Percentiles rank a stretch among this genome's conserved stretches.
phyloP scores from a whole-genome alignment of 768 basidiomycete species.

The Rhodotorula taiwanensis region DNA sequence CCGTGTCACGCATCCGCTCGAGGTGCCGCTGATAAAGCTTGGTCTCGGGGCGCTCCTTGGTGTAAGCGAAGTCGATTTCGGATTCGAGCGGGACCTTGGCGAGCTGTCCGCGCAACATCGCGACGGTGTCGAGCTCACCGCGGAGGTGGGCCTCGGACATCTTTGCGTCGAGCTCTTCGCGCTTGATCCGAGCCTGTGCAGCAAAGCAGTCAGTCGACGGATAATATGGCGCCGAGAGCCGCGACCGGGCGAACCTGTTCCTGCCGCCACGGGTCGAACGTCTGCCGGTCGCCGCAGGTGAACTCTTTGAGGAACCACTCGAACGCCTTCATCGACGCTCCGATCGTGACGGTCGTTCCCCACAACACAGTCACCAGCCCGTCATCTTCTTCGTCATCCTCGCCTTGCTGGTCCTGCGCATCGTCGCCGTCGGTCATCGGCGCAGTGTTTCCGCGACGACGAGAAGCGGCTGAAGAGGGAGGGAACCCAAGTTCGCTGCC shows the following conservation, averaged over 20 bases:
- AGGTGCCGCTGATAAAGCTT: slow-evolving; percentile 70
- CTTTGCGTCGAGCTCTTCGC: slow-evolving; percentile 39
- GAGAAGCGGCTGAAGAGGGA: slow-evolving; percentile 21
- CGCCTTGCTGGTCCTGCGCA: slow-evolving; percentile 22
- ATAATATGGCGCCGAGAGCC: no score
- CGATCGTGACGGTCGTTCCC: slow-evolving; percentile 92
- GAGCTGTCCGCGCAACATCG: slow-evolving; percentile 44
- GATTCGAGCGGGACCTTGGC: slow-evolving; percentile 19
- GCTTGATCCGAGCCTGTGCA: slow-evolving; percentile 60
- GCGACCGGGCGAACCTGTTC: slow-evolving; percentile 42
- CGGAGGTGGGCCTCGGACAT: slow-evolving; percentile 26
- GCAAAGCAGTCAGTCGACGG: no score
- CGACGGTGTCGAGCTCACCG: slow-evolving; percentile 40
- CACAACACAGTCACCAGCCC: slow-evolving; percentile 75
- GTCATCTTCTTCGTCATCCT: slow-evolving; percentile 42
- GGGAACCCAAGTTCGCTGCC: slow-evolving; percentile 30
- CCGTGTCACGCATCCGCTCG: slow-evolving; percentile 73
- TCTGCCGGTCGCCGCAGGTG: slow-evolving; percentile 62
- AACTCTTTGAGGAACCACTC: slow-evolving; percentile 82
- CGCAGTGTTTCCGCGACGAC: slow-evolving; percentile 1
- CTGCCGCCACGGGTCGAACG: slow-evolving; percentile 47
- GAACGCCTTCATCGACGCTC: slow-evolving; percentile 85
- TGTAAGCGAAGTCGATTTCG: slow-evolving; percentile 32
- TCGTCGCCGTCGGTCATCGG: slow-evolving; percentile 7
- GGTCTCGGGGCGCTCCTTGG: slow-evolving; percentile 40